Evolutionary conservation across 2,329 filamentous ascomycete species (phyloP).

Genomic region (Cladosporium colombiae): DNA sequence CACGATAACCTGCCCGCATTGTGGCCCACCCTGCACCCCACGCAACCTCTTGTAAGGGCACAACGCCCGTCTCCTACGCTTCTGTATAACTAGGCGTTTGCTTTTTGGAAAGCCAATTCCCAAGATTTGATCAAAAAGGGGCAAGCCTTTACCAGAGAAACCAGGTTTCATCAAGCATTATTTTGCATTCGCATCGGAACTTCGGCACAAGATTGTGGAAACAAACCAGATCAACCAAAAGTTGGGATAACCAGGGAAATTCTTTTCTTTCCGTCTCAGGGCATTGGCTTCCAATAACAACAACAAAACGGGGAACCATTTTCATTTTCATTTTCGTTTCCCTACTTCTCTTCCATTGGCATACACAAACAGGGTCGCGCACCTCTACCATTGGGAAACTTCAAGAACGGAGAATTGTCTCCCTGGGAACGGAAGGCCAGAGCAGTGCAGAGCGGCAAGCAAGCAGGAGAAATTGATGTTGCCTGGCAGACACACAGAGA

Average conservation of each 20-base stretch:
- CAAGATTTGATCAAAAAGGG: not conserved
- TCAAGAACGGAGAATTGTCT: not conserved
- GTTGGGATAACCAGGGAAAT: not conserved
- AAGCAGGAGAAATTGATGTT: not conserved
- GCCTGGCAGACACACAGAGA: not conserved
- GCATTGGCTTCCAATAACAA: not conserved
- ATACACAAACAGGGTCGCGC: not conserved
- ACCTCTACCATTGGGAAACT: not conserved
- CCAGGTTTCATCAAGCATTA: not conserved
- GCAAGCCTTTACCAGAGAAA: not conserved
- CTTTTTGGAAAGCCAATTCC: not conserved
- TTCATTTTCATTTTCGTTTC: not conserved
- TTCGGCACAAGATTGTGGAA: constrained; percentile 8
- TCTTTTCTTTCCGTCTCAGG: not conserved
- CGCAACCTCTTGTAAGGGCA: not conserved
- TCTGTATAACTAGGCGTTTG: constrained; percentile 19
- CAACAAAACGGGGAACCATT: not conserved
- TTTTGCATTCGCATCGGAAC: constrained; percentile 2
- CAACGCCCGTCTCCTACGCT: not conserved
- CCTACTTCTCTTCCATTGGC: not conserved
- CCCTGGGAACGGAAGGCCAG: not conserved
- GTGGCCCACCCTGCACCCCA: not conserved
- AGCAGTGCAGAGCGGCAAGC: not conserved
- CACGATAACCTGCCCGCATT: not conserved
- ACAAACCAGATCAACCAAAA: not conserved